Base-by-base conservation (phyloP, 306 rosid genomes). In the Vigna hirtella region DNA sequence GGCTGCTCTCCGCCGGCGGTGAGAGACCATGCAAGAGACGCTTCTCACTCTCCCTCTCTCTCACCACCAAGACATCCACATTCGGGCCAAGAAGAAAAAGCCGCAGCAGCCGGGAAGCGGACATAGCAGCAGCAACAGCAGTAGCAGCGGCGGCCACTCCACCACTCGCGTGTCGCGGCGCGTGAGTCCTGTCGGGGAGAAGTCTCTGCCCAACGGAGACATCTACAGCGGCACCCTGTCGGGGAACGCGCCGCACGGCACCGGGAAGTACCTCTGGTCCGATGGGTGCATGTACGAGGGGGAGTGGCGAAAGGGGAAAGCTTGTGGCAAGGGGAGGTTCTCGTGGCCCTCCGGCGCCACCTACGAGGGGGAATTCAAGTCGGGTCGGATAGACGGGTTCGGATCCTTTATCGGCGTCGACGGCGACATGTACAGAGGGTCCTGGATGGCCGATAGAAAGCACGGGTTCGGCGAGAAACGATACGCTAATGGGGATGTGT, bases 271-370 rank as follows among this genome's bases (percentile, higher is more conserved):
- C 13, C 64, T 83, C 14, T 88, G 91, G 91, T 81, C 87, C 1
- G 89, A 88, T 49, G 91, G 91, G 47, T 85, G 91, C 63, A 81
- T 83, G 83, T 88, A 85, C 74, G 85, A 81, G 43, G 91, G 91
- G 0, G 77, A 83, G 2, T 85, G 91, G 91, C 77, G 73, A 6
- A 83, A 69, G 61, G 91, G 89, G 0, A 85, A 88, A 5, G 77
- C 89, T 0, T 71, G 71, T 6, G 89, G 89, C 0, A 88, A 76
- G 3, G 91, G 91, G 0, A 81, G 70, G 57, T 85, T 88, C 86
- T 67, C 84, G 18, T 88, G 89, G 91, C 91, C 91, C 0, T 85
- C 89, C 0, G 88, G 91, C n/a, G 89, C 88, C 1, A 83, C 89
- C 14, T 81, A 85, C 69, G 87, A 88, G 26, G 86, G 91, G 0